A percentile compares a stretch with the other conserved stretches of the same genome.
phyloP scores from a whole-genome alignment of 305 asterid genomes.

The Caryopteris hybrid region DNA sequence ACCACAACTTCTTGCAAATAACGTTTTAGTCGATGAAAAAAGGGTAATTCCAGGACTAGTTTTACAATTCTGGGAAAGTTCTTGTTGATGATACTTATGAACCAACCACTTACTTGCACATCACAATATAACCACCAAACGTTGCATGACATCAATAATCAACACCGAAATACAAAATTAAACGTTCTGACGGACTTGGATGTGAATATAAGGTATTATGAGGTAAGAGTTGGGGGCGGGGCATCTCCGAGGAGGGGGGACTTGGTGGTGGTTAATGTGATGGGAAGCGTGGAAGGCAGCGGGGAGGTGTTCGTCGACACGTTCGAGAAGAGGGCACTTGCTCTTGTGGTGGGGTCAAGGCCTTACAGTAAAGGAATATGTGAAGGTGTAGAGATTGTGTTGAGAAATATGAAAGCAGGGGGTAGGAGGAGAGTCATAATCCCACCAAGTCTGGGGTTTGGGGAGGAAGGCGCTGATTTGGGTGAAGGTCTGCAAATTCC shows the following conservation, averaged over 20 bases:
- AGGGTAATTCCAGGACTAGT: too few relatives aligned
- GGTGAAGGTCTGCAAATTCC: conserved; percentile 67
- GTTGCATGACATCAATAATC: not conserved
- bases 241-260: conserved; percentile 56
- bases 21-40: too few relatives aligned
- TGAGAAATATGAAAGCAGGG: conserved; percentile 67
- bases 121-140: not conserved
- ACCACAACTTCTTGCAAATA: too few relatives aligned
- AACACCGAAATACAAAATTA: too few relatives aligned
- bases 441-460: conserved; percentile 65
- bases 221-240: conserved; percentile 68
- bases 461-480: conserved; percentile 79
- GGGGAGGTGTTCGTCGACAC: conserved; percentile 65
- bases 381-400: conserved; percentile 66
- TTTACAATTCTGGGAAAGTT: too few relatives aligned
- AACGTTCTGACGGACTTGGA: too few relatives aligned
- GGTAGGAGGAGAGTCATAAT: conserved; percentile 63
- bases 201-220: conserved; percentile 41
- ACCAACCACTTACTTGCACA: too few relatives aligned
- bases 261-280: conserved; percentile 70
- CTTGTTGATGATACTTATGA: too few relatives aligned
- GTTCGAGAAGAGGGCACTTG: conserved; percentile 58
- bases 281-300: conserved; percentile 56
- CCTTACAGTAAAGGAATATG: conserved; percentile 75
- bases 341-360: conserved; percentile 76